Percentiles rank a stretch among this genome's conserved stretches.
phyloP scores from a whole-genome alignment of 2,329 filamentous ascomycete genomes.

The Penicillium sclerotiorum region DNA sequence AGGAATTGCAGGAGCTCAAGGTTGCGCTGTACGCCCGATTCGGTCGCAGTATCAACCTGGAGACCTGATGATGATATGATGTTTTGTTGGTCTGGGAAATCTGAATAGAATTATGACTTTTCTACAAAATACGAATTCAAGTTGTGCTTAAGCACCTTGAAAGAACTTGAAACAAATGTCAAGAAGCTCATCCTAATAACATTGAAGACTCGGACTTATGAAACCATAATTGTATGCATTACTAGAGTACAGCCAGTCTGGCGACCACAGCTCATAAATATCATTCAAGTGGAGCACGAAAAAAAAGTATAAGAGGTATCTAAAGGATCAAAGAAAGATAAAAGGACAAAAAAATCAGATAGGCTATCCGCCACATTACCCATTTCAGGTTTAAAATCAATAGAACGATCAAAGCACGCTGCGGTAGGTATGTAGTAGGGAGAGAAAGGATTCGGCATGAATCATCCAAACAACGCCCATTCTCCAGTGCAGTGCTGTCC shows the following conservation, averaged over 20 bases:
- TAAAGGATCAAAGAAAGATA: constrained; percentile 17
- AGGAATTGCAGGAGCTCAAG: constrained; percentile 89
- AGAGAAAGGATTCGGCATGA: constrained; percentile 12
- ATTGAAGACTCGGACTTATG: neutral
- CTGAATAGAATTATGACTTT: too few species aligned
- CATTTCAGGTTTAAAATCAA: constrained; percentile 4
- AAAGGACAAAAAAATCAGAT: constrained; percentile 1
- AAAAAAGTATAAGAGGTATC: constrained; percentile 25
- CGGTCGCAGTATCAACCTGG: constrained; percentile 94
- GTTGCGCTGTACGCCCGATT: constrained; percentile 92
- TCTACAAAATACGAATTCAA: too few species aligned
- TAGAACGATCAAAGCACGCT: constrained; percentile 7
- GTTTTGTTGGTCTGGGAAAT: too few species aligned
- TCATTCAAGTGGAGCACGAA: constrained; percentile 25
- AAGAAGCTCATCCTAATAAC: constrained; percentile 1
- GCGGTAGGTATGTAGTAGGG: constrained; percentile 15
- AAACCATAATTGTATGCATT: constrained; percentile 1
- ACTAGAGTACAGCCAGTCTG: constrained; percentile 1
- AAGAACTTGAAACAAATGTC: neutral
- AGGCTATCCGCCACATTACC: constrained; percentile 10
- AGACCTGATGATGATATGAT: constrained; percentile 54
- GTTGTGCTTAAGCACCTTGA: neutral
- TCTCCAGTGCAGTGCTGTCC: constrained; percentile 23
- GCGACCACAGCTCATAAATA: constrained; percentile 21
- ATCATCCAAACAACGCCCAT: constrained; percentile 24